phyloP scores from a whole-genome alignment of 2,329 filamentous ascomycete genomes.

The Cladosporium colombiae region DNA sequence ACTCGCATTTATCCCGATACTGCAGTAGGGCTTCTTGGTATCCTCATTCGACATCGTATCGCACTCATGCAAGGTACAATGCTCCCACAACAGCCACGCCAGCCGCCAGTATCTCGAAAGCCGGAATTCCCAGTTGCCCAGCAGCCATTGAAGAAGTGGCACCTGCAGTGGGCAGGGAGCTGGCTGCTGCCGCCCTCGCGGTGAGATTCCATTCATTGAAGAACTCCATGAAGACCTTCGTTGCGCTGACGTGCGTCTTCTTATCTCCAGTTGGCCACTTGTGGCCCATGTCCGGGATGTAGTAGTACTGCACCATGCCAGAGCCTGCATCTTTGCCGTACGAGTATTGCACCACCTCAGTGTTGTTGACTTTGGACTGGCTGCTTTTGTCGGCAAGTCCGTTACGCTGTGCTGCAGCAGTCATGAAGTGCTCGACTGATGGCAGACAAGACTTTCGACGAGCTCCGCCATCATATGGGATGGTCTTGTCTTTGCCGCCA shows the following conservation, averaged over 20 bases:
- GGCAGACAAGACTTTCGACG: slow-evolving; percentile 32
- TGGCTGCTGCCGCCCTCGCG: background rate
- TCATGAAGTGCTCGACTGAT: slow-evolving; percentile 36
- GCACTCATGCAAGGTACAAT: background rate
- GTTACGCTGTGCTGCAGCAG: slow-evolving; percentile 40
- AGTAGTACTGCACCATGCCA: slow-evolving; percentile 40
- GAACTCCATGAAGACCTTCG: slow-evolving; percentile 28
- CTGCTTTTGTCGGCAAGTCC: slow-evolving; percentile 29
- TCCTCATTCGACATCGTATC: background rate
- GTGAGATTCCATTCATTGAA: slow-evolving; percentile 28
- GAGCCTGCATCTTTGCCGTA: slow-evolving; percentile 33
- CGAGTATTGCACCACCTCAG: slow-evolving; percentile 31
- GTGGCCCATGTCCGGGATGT: slow-evolving; percentile 40
- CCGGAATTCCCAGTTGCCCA: background rate
- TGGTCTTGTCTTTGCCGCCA: slow-evolving; percentile 43
- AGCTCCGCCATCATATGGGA: slow-evolving; percentile 43
- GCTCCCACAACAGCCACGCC: background rate
- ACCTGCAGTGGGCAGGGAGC: background rate
- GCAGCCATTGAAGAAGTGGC: background rate
- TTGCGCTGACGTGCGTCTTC: slow-evolving; percentile 27
- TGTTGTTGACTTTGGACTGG: slow-evolving; percentile 28
- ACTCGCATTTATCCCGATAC: background rate
- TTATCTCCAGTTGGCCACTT: slow-evolving; percentile 38
- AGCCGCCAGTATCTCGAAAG: background rate
- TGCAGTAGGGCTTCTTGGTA: background rate